Evolutionary conservation across 164 flowering plant genomes (phyloP).

Genomic region (Akebia trifoliata): DNA sequence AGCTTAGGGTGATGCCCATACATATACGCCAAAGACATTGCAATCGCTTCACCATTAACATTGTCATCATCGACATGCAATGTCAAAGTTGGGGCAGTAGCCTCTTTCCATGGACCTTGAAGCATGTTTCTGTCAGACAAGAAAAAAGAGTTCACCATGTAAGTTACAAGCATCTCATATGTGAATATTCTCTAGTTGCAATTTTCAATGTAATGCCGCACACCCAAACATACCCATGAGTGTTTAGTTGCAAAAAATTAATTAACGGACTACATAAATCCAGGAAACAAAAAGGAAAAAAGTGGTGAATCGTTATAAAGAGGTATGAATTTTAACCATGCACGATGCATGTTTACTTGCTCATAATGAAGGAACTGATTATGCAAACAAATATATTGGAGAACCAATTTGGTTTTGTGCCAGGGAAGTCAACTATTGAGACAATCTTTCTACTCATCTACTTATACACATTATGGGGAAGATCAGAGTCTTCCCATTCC

Average conservation of each 20-base stretch:
- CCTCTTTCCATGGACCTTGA: slow-evolving; percentile 98
- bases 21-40: slow-evolving; percentile 83
- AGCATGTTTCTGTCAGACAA: slow-evolving; percentile 85
- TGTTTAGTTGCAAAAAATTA: too few species aligned
- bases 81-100: slow-evolving; percentile 62
- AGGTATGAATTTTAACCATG: background rate
- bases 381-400: too few species aligned
- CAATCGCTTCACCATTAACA: slow-evolving; percentile 81
- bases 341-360: background rate
- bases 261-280: too few species aligned
- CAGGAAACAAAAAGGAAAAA: too few species aligned
- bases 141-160: background rate
- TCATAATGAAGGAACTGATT: background rate
- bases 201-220: background rate
- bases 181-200: background rate
- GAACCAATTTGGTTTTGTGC: too few species aligned
- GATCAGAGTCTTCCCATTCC: too few species aligned
- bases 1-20: slow-evolving; percentile 94
- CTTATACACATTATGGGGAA: too few species aligned
- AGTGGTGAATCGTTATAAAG: too few species aligned
- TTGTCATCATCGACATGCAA: slow-evolving; percentile 87
- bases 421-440: too few species aligned
- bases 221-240: too few species aligned
- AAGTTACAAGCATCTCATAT: slow-evolving; percentile 4
- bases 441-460: too few species aligned